These are phyloP conservation scores for Xylaria sp. DNA, from an alignment of 495 filamentous ascomycete genomes.

Conservation along the genomic window DNA sequence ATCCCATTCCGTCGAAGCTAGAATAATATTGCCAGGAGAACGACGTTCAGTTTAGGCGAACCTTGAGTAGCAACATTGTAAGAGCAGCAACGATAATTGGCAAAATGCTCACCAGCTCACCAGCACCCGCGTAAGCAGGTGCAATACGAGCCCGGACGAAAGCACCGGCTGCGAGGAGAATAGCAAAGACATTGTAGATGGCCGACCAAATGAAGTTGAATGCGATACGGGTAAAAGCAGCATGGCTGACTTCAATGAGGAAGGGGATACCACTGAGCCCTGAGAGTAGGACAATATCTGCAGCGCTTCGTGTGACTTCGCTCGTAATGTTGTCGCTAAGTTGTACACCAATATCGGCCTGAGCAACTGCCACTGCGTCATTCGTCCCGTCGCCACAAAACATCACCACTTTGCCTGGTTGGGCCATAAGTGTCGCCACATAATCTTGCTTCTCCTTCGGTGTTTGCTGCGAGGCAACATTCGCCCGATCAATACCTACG, in stretches of 20 bases:
- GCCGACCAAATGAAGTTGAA: conserved; percentile 80
- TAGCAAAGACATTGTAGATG: conserved; percentile 75
- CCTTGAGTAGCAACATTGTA: conserved; percentile 41
- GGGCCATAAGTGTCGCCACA: conserved; percentile 52
- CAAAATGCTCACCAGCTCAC: conserved; percentile 78
- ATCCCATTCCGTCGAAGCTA: not conserved
- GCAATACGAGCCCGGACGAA: conserved; percentile 68
- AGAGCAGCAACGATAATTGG: conserved; percentile 70
- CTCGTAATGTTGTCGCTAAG: conserved; percentile 55
- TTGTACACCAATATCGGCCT: conserved; percentile 77
- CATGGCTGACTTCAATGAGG: conserved; percentile 65
- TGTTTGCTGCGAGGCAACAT: conserved; percentile 58
- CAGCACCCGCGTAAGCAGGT: conserved; percentile 76
- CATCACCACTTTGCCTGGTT: conserved; percentile 52
- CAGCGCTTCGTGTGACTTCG: conserved; percentile 71
- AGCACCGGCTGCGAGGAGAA: conserved; percentile 73
- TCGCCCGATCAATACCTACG: conserved; percentile 58
- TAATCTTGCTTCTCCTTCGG: conserved; percentile 71
- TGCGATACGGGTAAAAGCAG: conserved; percentile 61
- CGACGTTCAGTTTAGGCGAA: conserved; percentile 13
- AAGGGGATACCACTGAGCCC: conserved; percentile 63
- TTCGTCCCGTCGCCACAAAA: conserved; percentile 86
- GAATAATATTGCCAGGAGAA: not conserved
- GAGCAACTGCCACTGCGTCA: conserved; percentile 75
- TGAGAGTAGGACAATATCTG: conserved; percentile 73